Percentiles rank a stretch among this genome's conserved stretches.
Evolutionary conservation across 148 eudicot species (phyloP).

Genomic region (Chenopodium formosanum): DNA sequence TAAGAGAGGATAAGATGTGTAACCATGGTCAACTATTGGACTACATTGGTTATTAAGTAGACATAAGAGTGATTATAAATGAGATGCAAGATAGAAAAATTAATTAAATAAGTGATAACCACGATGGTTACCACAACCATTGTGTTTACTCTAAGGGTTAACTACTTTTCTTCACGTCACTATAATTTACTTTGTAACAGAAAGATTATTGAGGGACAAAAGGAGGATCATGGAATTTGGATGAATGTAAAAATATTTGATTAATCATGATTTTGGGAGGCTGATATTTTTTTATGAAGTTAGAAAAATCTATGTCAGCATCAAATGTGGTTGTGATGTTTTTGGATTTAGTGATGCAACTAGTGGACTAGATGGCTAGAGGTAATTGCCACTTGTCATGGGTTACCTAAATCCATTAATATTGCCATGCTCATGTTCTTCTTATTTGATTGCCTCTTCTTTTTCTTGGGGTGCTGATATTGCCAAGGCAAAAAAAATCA

Average conservation of each 20-base stretch:
- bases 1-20: no score
- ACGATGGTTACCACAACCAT: no score
- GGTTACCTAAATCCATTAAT: not conserved
- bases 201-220: not conserved
- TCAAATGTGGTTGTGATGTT: constrained; percentile 17
- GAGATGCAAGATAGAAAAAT: no score
- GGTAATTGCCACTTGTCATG: not conserved
- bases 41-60: no score
- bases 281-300: constrained; percentile 16
- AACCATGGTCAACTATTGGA: no score
- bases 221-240: not conserved
- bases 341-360: not conserved
- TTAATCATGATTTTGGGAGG: not conserved
- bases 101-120: no score
- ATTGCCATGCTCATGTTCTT: not conserved
- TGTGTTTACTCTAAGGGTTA: no score
- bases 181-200: not conserved
- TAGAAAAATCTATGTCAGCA: constrained; percentile 26
- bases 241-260: not conserved
- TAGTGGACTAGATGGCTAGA: constrained; percentile 16
- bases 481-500: no score
- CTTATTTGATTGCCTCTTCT: not conserved
- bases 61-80: no score
- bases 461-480: not conserved
- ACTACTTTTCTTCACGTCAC: not conserved